Percentiles rank a stretch among this genome's conserved stretches.
These are phyloP conservation scores for Lathyrus aphaca DNA, from an alignment of 306 rosid species.

Conservation along the genomic window DNA sequence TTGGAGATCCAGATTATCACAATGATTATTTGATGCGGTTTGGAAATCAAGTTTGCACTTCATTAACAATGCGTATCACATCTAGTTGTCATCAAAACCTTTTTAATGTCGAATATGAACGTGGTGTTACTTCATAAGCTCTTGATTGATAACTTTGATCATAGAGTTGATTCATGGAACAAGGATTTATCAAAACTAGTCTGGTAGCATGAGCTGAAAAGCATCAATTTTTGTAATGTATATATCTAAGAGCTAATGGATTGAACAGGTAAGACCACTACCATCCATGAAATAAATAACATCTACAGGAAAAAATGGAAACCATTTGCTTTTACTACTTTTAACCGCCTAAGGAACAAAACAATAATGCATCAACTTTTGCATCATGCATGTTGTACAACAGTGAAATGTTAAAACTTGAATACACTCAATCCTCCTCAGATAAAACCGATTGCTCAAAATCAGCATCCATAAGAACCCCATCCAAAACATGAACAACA, in stretches of 20 bases:
- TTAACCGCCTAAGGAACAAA: not conserved
- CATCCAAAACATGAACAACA: conserved; percentile 77
- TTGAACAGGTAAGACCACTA: not conserved
- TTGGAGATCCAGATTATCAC: not conserved
- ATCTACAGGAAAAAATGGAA: not conserved
- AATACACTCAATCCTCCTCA: conserved; percentile 37
- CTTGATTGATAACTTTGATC: not conserved
- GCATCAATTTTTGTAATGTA: not conserved
- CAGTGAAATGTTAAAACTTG: not conserved
- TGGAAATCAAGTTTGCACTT: not conserved
- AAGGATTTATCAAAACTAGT: no score
- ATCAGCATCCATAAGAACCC: conserved; percentile 84
- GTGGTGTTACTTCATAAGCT: not conserved
- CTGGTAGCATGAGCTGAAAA: not conserved
- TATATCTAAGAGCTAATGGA: not conserved
- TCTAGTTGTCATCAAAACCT: not conserved
- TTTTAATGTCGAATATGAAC: not conserved
- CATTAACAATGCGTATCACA: not conserved
- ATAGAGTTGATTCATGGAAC: not conserved
- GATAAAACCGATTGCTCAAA: conserved; percentile 62
- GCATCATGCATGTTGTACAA: conserved; percentile 4
- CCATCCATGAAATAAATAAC: not conserved
- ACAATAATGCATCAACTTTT: conserved; percentile 2
- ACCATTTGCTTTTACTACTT: not conserved
- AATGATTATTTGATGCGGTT: not conserved